These are phyloP conservation scores for Monosporascus sp. DNA, from an alignment of 2,329 filamentous ascomycete species.

Conservation along the genomic window DNA sequence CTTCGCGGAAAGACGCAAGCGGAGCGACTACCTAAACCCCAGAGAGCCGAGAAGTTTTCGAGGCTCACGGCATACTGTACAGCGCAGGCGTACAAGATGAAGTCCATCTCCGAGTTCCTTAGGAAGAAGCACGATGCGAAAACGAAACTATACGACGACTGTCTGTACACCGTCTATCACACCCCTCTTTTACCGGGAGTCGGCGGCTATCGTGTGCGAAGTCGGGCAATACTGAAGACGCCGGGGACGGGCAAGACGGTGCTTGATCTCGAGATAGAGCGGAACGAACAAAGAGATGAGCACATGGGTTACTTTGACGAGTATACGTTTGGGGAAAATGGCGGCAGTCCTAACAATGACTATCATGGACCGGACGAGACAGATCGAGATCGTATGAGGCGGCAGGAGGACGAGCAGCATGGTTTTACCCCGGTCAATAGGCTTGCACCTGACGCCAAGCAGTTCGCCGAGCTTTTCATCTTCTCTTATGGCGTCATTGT, in stretches of 20 bases:
- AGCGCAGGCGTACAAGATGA: slow-evolving; percentile 87
- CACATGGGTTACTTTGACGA: slow-evolving; percentile 88
- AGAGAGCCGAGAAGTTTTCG: slow-evolving; percentile 80
- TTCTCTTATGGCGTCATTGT: slow-evolving; percentile 97
- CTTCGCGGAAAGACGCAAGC: slow-evolving; percentile 82
- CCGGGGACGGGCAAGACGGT: slow-evolving; percentile 85
- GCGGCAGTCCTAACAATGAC: slow-evolving; percentile 19
- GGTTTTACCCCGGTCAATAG: slow-evolving; percentile 50
- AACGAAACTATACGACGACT: slow-evolving; percentile 97
- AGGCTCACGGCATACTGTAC: slow-evolving; percentile 95
- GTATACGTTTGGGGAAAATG: slow-evolving; percentile 51
- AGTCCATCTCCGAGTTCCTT: slow-evolving; percentile 81
- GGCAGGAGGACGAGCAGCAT: slow-evolving; percentile 25
- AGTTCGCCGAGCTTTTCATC: slow-evolving; percentile 92
- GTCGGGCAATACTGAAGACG: slow-evolving; percentile 86
- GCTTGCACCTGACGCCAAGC: slow-evolving; percentile 65
- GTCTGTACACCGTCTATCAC: slow-evolving; percentile 92
- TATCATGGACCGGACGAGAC: slow-evolving; percentile 12
- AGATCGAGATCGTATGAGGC: slow-evolving; percentile 19
- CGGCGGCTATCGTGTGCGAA: slow-evolving; percentile 83
- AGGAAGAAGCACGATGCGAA: slow-evolving; percentile 82
- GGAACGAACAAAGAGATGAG: slow-evolving; percentile 83
- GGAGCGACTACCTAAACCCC: slow-evolving; percentile 82
- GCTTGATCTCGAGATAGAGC: slow-evolving; percentile 90
- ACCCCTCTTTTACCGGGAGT: slow-evolving; percentile 78